A percentile compares a stretch with the other conserved stretches of the same genome.
Evolutionary conservation across 2,329 filamentous ascomycete genomes (phyloP).

Genomic region (Zymoseptoria pseudotritici): DNA sequence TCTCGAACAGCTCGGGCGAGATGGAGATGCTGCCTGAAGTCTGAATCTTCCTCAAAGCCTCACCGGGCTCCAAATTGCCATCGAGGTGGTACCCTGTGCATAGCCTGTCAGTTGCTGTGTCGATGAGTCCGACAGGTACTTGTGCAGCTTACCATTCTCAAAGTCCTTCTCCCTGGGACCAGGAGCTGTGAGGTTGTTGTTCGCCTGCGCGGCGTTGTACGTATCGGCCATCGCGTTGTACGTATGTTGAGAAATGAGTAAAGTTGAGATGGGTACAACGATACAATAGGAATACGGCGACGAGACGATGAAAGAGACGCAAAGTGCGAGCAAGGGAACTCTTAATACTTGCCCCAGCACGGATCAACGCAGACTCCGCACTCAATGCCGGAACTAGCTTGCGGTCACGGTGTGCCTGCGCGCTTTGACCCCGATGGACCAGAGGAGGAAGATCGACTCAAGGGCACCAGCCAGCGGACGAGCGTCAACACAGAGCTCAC

Average conservation of each 20-base stretch:
- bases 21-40: constrained; percentile 50
- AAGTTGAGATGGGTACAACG: neutral
- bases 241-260: too few relatives aligned
- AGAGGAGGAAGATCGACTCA: constrained; percentile 4
- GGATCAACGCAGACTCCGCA: constrained; percentile 12
- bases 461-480: constrained; percentile 7
- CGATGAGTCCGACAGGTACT: neutral
- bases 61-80: constrained; percentile 28
- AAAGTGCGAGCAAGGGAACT: constrained; percentile 8
- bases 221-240: too few relatives aligned
- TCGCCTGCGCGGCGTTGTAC: constrained; percentile 22
- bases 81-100: constrained; percentile 29
- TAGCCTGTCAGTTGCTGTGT: constrained; percentile 1
- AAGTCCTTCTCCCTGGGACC: constrained; percentile 41
- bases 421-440: constrained; percentile 10
- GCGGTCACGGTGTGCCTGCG: constrained; percentile 8
- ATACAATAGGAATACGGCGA: constrained; percentile 1
- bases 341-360: constrained; percentile 10
- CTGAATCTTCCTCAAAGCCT: constrained; percentile 38
- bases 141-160: constrained; percentile 21
- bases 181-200: constrained; percentile 21
- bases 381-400: constrained; percentile 6
- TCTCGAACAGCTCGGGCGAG: constrained; percentile 48
- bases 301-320: constrained; percentile 2
- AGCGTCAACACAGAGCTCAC: constrained; percentile 8